Evolutionary conservation across 2,329 filamentous ascomycete genomes (phyloP), one percentile per base, ranked within the genome.

Genomic region (Periconia digitata): DNA sequence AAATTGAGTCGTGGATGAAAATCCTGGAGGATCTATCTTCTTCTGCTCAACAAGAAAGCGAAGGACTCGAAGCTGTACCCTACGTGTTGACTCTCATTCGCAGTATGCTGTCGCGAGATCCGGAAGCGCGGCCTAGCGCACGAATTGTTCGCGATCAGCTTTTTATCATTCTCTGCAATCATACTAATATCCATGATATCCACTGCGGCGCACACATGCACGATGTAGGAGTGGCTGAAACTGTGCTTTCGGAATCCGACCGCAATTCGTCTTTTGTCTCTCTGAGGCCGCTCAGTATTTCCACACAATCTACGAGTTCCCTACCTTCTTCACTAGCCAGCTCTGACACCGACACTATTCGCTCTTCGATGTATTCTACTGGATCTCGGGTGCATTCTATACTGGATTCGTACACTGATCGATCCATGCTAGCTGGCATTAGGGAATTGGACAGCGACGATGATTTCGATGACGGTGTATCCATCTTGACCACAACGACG

Each of bases 1-100:
- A 87, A 66, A 79, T 90, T 2, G 81, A 86, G 53, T 76, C 76
- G 13, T 91, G 87, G 87, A 86, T 89, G 74, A 72, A 74, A 1
- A 71, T 70, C 2, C 71, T 89, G 4, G 80, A 82, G 24, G 81
- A 82, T 49, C 82, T 85, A n/a, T 82, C 81, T 6, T 68, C 57
- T 15, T 29, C 47, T 22, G 20, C 40, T 49, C 63, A 63, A 24
- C 56, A 67, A 29, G 63, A 72, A 5, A 69, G 73, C 16, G 62
- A 66, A 22, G 60, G 53, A n/a, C 75, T 69, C 34, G 66, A 70
- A 6, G 72, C 69, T 12, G 54, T 78, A 2, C 73, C 73, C 3
- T 66, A 69, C 10, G 62, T 78, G 7, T 44, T 78, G 27, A 55
- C 59, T 6, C 49, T 78, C n/a, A 54, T 76, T 21, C 64, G 70